A percentile compares a stretch with the other conserved stretches of the same genome.
Evolutionary conservation across 768 basidiomycete genomes (phyloP).

Genomic region (Melanogaster broomeanus): DNA sequence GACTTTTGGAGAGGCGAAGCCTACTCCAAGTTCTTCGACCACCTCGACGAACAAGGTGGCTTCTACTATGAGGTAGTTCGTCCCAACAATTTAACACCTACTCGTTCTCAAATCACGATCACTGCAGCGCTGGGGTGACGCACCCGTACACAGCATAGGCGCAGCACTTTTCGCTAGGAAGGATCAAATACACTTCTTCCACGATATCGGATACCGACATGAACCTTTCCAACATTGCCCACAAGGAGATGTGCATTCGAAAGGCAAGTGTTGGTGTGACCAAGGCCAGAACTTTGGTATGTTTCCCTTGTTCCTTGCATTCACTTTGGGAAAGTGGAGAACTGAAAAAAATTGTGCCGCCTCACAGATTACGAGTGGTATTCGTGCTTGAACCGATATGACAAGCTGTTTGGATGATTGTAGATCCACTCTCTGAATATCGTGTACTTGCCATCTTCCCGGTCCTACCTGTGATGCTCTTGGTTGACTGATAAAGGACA

Average conservation of each 20-base stretch:
- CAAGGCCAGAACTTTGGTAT: conserved; percentile 68
- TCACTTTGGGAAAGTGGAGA: not conserved
- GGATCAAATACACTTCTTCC: conserved; percentile 80
- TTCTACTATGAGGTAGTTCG: conserved; percentile 84
- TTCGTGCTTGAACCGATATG: conserved; percentile 82
- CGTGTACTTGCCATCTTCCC: conserved; percentile 1
- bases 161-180: conserved; percentile 73
- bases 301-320: conserved; percentile 14
- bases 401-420: conserved; percentile 49
- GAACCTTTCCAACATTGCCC: conserved; percentile 81
- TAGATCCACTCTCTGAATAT: not conserved
- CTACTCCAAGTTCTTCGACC: conserved; percentile 82
- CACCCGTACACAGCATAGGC: conserved; percentile 84
- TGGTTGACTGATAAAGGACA: not conserved
- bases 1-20: conserved; percentile 87
- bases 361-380: conserved; percentile 79
- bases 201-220: conserved; percentile 84
- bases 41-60: conserved; percentile 79
- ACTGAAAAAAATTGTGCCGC: too few species aligned
- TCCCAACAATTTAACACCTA: too few species aligned
- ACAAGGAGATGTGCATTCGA: conserved; percentile 51
- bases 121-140: conserved; percentile 77
- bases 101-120: not conserved
- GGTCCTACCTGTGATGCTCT: not conserved
- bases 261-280: conserved; percentile 73